A percentile compares a stretch with the other conserved stretches of the same genome.
These are phyloP conservation scores for Nicotiana tomentosiformis DNA, from an alignment of 257 asterid species.

Conservation along the genomic window DNA sequence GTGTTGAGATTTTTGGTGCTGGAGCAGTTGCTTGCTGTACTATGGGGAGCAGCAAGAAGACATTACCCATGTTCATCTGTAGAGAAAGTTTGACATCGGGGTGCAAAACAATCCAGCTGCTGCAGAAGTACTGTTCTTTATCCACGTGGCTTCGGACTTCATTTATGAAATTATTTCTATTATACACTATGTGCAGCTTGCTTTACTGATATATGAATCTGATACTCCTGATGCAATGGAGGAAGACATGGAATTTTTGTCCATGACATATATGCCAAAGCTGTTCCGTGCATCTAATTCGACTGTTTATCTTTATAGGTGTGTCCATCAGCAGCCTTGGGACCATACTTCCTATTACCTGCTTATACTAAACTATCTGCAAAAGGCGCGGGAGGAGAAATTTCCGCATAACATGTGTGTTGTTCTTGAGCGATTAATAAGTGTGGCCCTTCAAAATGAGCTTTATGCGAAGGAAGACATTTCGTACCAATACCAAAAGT, in stretches of 20 bases:
- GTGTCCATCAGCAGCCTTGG: constrained; percentile 94
- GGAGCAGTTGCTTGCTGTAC: constrained; percentile 75
- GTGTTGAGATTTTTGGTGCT: constrained; percentile 73
- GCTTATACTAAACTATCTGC: constrained; percentile 63
- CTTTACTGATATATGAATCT: neutral
- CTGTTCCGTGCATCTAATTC: neutral
- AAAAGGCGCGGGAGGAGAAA: constrained; percentile 68
- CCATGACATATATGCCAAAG: neutral
- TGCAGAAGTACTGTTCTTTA: constrained; percentile 58
- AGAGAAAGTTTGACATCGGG: constrained; percentile 37
- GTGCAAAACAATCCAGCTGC: constrained; percentile 38
- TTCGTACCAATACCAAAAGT: constrained; percentile 41
- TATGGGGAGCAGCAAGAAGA: constrained; percentile 29
- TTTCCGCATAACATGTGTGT: constrained; percentile 57
- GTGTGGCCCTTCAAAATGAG: constrained; percentile 50
- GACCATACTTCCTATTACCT: constrained; percentile 63
- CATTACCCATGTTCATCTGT: constrained; percentile 37
- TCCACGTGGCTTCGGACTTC: neutral
- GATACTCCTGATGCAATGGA: neutral
- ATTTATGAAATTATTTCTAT: neutral
- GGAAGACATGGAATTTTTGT: neutral
- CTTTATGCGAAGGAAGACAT: constrained; percentile 22
- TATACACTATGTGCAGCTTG: neutral
- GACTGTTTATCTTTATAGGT: constrained; percentile 38
- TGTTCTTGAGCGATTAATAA: constrained; percentile 51